Evolutionary conservation across 768 basidiomycete species (phyloP), one percentile per base, ranked within the genome.

Genomic region (Fomitopsis serialis): DNA sequence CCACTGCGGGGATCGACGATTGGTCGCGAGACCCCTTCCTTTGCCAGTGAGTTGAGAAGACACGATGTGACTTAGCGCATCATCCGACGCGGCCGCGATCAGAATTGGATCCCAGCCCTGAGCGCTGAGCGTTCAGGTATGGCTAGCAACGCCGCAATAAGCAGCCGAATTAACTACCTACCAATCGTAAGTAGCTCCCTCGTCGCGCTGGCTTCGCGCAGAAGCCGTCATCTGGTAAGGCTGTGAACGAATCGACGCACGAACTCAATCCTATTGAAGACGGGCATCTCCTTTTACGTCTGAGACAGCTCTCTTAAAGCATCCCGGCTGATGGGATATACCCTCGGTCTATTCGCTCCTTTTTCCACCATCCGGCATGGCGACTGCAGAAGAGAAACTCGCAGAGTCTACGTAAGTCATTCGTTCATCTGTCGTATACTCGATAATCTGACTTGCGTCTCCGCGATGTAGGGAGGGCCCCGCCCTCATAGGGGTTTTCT

Each of bases 381-480:
- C 37, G 37, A 40, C 37, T 40, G 7, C 37, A 40, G 8, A 15
- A 15, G 15, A 40, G 19, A 15, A 40, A 17, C 37, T 40, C 15
- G 37, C 37, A 7, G 37, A 40, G 37, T 7, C 25, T 45, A 23
- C 44, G 44, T 27, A 23, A 13, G 5, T 23, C 23, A 22, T 10
- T 23, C 8, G 6, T 40, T 40, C 37, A 4, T 19, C 15, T 19
- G 19, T 40, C 34, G 6, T 40, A 15, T 6, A 4, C 15, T 15
- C 37, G 15, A 15, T 17, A 15, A 17, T 40, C 13, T 40, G 15
- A 17, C 48, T 29, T 19, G 6, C 6, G 11, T 11, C 29, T 6
- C 11, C 11, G 29, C 29, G 29, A 11, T 32, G 27, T 25, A 57
- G 55, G 7, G 11, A 48, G 11, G 55, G 55, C 2, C 55, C 55